Base-by-base conservation (phyloP, 1,284 basidiomycete genomes). In the Termitomyces sp. region DNA sequence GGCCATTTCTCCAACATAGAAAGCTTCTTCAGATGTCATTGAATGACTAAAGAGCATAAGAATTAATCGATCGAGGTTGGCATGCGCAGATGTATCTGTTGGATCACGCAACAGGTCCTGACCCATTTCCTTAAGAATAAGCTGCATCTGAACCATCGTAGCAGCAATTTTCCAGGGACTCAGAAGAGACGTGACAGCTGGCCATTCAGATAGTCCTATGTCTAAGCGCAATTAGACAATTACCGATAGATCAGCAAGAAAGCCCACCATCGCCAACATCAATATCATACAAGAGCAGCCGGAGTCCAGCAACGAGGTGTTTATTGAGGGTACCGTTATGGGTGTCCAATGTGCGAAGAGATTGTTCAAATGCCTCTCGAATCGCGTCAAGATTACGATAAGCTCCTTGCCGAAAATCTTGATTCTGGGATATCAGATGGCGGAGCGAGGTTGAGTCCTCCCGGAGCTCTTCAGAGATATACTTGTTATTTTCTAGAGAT, bases 161-260 rank as follows among this genome's bases (percentile, higher is more conserved):
- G 86, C 86, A 15, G 85, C 82, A 34, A 91, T 80, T 64, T 88
- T 88, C 88, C 89, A 92, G 0, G 88, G 89, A 58, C 86, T 90
- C 24, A 91, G 74, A 38, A 85, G 73, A 21, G 79, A 82, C 0
- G 81, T 81, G 5, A 84, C 78, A 53, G 80, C 73, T 13, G 81
- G 78, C 77, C 83, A 86, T 44, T 81, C 79, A 24, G 78, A 77
- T 17, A 80, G 70, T 38, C 80, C 80, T n/a, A 80, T 70, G 53
- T 78, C 77, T 64, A 69, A 66, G 19, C 33, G 34, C 48, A 30
- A 17, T 55, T 8, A 52, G 56, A 42, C 33, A n/a, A 53, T 17
- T 44, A 9, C 40, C n/a, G 7, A 30, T n/a, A 28, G n/a, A 9
- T 34, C 17, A 24, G 17, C 12, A 34, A 28, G 5, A 39, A 50